These are phyloP conservation scores for Beauveria asiatica DNA, from an alignment of 2,329 filamentous ascomycete species.

Conservation along the genomic window DNA sequence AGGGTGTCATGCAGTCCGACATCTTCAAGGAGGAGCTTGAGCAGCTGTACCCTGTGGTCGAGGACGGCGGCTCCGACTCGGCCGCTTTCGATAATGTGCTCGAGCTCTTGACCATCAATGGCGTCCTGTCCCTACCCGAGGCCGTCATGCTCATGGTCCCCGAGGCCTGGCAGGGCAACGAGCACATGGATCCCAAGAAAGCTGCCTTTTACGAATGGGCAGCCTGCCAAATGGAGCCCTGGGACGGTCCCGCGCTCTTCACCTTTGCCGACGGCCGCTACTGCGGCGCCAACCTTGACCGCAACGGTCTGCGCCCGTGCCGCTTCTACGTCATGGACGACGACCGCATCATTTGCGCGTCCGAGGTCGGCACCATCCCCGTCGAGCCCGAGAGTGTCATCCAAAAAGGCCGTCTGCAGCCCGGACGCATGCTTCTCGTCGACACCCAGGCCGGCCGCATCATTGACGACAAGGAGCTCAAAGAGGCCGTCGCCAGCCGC, in stretches of 20 bases:
- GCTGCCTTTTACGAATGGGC: constrained; percentile 98
- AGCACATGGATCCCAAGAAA: constrained; percentile 86
- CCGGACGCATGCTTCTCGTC: constrained; percentile 91
- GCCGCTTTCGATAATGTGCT: constrained; percentile 96
- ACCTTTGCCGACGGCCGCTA: constrained; percentile 95
- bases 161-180: constrained; percentile 94
- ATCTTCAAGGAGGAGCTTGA: constrained; percentile 91
- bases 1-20: constrained; percentile 88
- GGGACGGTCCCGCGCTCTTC: constrained; percentile 94
- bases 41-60: constrained; percentile 83
- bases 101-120: constrained; percentile 89
- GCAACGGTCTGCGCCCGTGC: constrained; percentile 90
- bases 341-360: constrained; percentile 94
- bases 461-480: constrained; percentile 88
- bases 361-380: constrained; percentile 86
- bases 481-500: constrained; percentile 76
- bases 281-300: constrained; percentile 92
- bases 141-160: constrained; percentile 98
- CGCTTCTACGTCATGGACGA: constrained; percentile 96
- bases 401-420: constrained; percentile 88
- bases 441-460: constrained; percentile 84
- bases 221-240: constrained; percentile 97
- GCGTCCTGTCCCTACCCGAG: constrained; percentile 87
- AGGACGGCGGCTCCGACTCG: constrained; percentile 93
- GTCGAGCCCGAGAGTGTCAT: constrained; percentile 86